These are phyloP conservation scores for Wilcoxina mikolae DNA, from an alignment of 495 filamentous ascomycete species.

Conservation along the genomic window DNA sequence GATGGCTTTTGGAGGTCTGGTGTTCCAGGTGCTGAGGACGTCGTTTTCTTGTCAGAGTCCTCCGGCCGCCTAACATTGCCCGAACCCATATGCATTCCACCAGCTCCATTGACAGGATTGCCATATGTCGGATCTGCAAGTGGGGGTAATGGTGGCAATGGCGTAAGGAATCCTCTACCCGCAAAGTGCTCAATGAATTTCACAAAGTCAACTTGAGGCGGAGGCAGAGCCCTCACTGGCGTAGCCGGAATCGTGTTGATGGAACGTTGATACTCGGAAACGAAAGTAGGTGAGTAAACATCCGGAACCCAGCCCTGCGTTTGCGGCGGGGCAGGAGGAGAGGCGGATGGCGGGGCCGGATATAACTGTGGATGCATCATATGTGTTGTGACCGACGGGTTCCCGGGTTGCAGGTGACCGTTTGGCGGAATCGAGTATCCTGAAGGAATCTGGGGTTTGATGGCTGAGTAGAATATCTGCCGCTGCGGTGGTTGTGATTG, in stretches of 20 bases:
- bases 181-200: slow-evolving; percentile 1
- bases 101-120: too few relatives aligned
- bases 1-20: not conserved
- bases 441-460: too few relatives aligned
- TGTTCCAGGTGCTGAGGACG: not conserved
- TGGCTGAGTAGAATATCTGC: too few relatives aligned
- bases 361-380: too few relatives aligned
- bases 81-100: too few relatives aligned
- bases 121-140: slow-evolving; percentile 3
- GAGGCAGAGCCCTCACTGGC: not conserved
- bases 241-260: slow-evolving; percentile 20
- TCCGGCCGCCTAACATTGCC: too few relatives aligned
- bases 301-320: slow-evolving; percentile 18
- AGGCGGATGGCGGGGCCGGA: too few relatives aligned
- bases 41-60: not conserved
- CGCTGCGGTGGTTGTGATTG: too few relatives aligned
- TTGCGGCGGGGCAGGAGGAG: too few relatives aligned
- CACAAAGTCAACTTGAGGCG: not conserved
- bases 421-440: too few relatives aligned
- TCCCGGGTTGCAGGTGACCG: too few relatives aligned
- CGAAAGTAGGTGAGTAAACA: slow-evolving; percentile 28
- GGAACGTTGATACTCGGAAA: slow-evolving; percentile 23
- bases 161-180: slow-evolving; percentile 4
- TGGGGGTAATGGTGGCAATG: not conserved
- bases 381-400: too few relatives aligned